Evolutionary conservation across 305 asterid genomes (phyloP).

Genomic region (Euphrasia arctica): DNA sequence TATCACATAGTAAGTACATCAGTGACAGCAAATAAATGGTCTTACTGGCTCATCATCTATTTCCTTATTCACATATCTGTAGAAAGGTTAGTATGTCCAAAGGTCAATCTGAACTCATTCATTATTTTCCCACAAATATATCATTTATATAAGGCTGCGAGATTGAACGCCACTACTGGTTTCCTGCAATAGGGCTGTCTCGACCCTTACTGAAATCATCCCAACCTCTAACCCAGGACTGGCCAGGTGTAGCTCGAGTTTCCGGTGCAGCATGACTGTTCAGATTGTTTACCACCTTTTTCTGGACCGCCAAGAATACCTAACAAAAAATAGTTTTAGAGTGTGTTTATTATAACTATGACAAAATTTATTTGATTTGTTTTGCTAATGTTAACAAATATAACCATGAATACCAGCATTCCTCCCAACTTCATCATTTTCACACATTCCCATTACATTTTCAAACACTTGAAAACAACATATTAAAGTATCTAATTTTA

Average conservation of each 20-base stretch:
- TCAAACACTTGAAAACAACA: not conserved
- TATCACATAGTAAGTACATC: not conserved
- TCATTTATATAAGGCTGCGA: not conserved
- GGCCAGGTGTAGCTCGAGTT: slow-evolving; percentile 75
- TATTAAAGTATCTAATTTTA: not conserved
- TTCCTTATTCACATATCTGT: slow-evolving; percentile 3
- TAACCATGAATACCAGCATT: not conserved
- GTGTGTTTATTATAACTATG: not conserved
- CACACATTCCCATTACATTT: no score
- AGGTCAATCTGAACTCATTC: not conserved
- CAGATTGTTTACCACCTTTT: slow-evolving; percentile 62
- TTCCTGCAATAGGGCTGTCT: slow-evolving; percentile 63
- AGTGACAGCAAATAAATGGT: not conserved
- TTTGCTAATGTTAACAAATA: not conserved
- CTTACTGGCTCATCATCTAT: not conserved
- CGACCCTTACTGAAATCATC: slow-evolving; percentile 78
- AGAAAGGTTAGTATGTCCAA: not conserved
- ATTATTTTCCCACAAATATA: not conserved
- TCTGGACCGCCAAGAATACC: slow-evolving; percentile 63
- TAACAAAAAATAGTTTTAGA: slow-evolving; percentile 18
- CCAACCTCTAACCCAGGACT: slow-evolving; percentile 94
- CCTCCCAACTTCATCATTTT: slow-evolving; percentile 4
- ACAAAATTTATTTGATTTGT: not conserved
- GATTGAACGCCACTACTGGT: slow-evolving; percentile 45
- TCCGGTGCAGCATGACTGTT: slow-evolving; percentile 61